Base-by-base conservation (phyloP, 805 yeast genomes). In the Ogataea haglerorum region DNA sequence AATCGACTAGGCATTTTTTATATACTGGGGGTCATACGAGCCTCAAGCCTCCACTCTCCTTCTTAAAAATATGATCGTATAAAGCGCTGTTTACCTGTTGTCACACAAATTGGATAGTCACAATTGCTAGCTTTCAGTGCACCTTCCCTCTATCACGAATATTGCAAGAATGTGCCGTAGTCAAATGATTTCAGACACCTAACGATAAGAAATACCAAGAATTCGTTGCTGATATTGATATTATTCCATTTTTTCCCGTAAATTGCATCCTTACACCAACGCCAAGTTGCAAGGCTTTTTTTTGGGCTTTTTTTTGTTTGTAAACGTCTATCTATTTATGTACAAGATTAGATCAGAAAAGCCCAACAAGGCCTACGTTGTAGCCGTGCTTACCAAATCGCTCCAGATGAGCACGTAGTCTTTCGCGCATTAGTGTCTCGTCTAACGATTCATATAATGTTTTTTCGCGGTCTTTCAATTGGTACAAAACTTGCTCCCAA, bases 1-100 rank as follows among this genome's bases (percentile, higher is more conserved):
- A 58, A 56, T 43, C 68, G 61, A 36, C 52, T 49, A 15, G 62
- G 62, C 62, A 58, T 58, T 13, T 19, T 40, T 43, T 7, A n/a
- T n/a, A 34, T 15, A 10, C 18, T n/a, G 9, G n/a, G 23, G 18
- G 12, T 10, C 35, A 30, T 34, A 23, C 21, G 32, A 29, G n/a
- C 25, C 13, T 25, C 14, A 15, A 15, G 14, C 16, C 36, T 28
- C 15, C 21, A 15, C 27, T 26, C 24, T 25, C 29, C 22, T 38
- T 16, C 33, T 16, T 22, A 17, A 27, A 6, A 10, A 13, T 15
- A 10, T 36, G 29, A 18, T 12, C 22, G 28, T 16, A 15, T 14
- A 16, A 38, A 24, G 23, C 22, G 29, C 24, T 7, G 15, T 21
- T 27, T 6, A 27, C 15, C 10, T n/a, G 21, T 10, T 9, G 12